Evolutionary conservation across 2,329 filamentous ascomycete genomes (phyloP), one percentile per base, ranked within the genome.

Genomic region (Lasiodiplodia gonubiensis): DNA sequence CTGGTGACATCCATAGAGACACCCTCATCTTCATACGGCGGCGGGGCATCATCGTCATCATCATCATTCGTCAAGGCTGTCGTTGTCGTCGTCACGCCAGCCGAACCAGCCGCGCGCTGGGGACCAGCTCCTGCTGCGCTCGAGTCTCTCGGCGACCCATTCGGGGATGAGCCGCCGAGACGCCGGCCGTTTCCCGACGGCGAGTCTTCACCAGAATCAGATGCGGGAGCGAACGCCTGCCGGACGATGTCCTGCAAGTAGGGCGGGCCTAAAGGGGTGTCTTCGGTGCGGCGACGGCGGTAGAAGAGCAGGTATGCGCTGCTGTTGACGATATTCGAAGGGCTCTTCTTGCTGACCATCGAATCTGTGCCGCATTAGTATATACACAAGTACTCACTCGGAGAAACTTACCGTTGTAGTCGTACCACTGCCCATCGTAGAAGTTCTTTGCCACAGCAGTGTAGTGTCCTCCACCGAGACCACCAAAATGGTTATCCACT

Each of bases 281-380:
- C 30, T 8, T 86, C 84, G 5, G 93, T 92, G n/a, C 30, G 30
- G 70, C 93, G 90, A 67, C 95, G 91, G 49, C 95, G 92, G 81
- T 99, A 99, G 84, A 99, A 99, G 39, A 99, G 85, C 12, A 99
- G 86, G 79, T 99, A 99, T 0, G 95, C 95, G 23, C 91, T 90
- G 18, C 87, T 81, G 4, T 92, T 91, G 5, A 97, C 87, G 10
- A 93, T 87, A 33, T 82, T 83, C 39, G 86, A 79, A 0, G 88
- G 83, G 68, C 92, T 86, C 33, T 82, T 84, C 71, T 85, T 85
- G 39, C 85, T 86, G 21, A 93, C 92, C 14, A 86, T 88, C 8
- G 92, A 91, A 80, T 97, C 94, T 97, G 73, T 18, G 18, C 46
- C 21, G 23, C 16, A 72, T 89, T 77, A 89, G 83, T 72, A 42